Evolutionary conservation across 129 eudicot species (phyloP), one percentile per base, ranked within the genome.

Genomic region (Oenanthe sinensis): DNA sequence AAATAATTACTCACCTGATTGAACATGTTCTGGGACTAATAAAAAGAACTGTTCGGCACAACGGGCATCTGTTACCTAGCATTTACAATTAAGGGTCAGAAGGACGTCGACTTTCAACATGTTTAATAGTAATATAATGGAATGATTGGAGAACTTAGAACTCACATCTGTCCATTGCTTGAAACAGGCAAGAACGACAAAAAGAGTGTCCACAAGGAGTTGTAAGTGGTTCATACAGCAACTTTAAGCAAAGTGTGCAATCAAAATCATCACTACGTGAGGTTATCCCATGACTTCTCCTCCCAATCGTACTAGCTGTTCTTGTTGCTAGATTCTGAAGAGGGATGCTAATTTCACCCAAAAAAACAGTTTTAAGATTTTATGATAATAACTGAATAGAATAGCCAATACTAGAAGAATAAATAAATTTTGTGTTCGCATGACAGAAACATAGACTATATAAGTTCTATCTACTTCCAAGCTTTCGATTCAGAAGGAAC

Each of bases 121-220:
- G 69, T 33, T 49, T 37, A 78, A 68, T 24, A 39, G 15, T 52
- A 78, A 80, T 54, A 58, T 49, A 47, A 82, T 19, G 60, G 37
- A 83, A 3, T 24, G 40, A 46, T 8, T 26, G 43, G 37, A 82
- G 68, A 36, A 33, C 37, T 11, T 28, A 52, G n/a, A 84, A 79
- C 87, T 81, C 79, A 92, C 99, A 88, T 72, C 96, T 86, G 80
- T 95, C 99, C 99, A 95, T 95, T 79, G 95, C 85, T 83, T 95
- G 99, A 78, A 95, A 95, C 78, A 95, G 86, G 85, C 99, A 95
- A 70, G 97, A 87, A n/a, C 96, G 97, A 80, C 99, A 95, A 87
- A 95, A 95, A 10, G 99, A 86, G 84, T 95, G 99, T 46, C 99
- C 99, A 72, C 99, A 95, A 60, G 99, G 95, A 85, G 99, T 95